A percentile compares a stretch with the other conserved stretches of the same genome.
These are phyloP conservation scores for Cryptosporidium bovis DNA, from an alignment of 169 alveolate genomes.

Conservation along the genomic window DNA sequence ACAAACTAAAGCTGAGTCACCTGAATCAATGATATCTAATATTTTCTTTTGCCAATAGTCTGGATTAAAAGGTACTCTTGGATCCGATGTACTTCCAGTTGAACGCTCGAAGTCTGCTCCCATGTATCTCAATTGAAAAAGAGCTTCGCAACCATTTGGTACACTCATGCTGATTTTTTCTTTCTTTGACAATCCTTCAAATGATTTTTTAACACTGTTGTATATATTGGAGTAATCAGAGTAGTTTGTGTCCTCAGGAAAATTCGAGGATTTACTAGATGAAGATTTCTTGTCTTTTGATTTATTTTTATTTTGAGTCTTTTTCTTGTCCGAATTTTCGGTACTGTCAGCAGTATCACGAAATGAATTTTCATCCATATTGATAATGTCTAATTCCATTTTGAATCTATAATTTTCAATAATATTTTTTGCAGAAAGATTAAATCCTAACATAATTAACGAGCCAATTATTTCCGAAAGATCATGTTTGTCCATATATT, in stretches of 20 bases:
- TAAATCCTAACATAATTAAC: conserved; percentile 15
- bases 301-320: conserved; percentile 2
- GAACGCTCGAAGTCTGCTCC: conserved; percentile 87
- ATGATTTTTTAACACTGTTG: conserved; percentile 17
- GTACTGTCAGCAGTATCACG: conserved; percentile 1
- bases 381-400: conserved; percentile 38
- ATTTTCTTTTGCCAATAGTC: conserved; percentile 92
- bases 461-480: conserved; percentile 28
- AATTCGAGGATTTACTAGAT: conserved; percentile 3
- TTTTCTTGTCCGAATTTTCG: conserved; percentile 11
- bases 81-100: conserved; percentile 85
- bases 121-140: conserved; percentile 83
- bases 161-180: conserved; percentile 29
- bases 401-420: conserved; percentile 26
- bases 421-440: conserved; percentile 28
- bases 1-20: conserved; percentile 83
- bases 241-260: conserved; percentile 55
- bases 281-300: conserved; percentile 21
- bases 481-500: conserved; percentile 30
- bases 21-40: conserved; percentile 85
- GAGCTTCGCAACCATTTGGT: conserved; percentile 23
- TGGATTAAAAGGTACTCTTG: conserved; percentile 90
- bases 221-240: conserved; percentile 29
- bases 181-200: conserved; percentile 18
- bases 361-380: neutral